phyloP scores from a whole-genome alignment of 352 stramenopile species.

The Elongisporangium prolatum region DNA sequence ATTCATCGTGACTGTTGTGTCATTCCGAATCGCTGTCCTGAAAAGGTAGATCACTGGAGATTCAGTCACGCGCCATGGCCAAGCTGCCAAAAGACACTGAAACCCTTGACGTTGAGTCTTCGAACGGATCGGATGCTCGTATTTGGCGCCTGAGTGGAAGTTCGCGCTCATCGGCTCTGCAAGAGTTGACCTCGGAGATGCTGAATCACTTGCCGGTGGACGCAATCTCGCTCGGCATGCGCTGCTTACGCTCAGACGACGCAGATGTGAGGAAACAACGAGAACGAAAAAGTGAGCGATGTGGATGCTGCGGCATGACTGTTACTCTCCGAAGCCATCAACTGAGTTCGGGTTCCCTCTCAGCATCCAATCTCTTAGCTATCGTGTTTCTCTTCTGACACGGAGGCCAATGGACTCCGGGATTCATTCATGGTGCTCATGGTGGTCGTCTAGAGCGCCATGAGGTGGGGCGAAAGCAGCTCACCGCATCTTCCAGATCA shows the following conservation, averaged over 20 bases:
- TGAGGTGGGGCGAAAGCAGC: constrained; percentile 43
- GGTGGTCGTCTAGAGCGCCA: constrained; percentile 50
- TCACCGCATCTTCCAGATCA: constrained; percentile 41
- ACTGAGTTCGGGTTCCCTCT: constrained; percentile 43
- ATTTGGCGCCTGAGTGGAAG: constrained; percentile 25
- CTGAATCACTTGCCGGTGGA: constrained; percentile 30
- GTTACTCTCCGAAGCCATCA: constrained; percentile 23
- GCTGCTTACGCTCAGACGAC: constrained; percentile 12
- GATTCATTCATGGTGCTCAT: constrained; percentile 49
- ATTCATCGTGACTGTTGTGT: not conserved
- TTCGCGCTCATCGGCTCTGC: constrained; percentile 32
- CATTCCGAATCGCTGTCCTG: not conserved
- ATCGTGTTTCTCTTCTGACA: constrained; percentile 71
- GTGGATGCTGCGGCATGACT: constrained; percentile 18
- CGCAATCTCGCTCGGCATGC: constrained; percentile 17
- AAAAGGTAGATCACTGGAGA: not conserved
- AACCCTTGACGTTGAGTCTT: not conserved
- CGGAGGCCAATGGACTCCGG: constrained; percentile 44
- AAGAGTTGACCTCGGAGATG: constrained; percentile 31
- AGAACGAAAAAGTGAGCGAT: constrained; percentile 20
- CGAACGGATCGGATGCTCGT: constrained; percentile 19
- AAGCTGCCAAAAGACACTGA: not conserved
- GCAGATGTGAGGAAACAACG: constrained; percentile 12
- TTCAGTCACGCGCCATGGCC: not conserved
- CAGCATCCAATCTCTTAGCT: constrained; percentile 39